Evolutionary conservation across 441 rosid genomes (phyloP).

Genomic region (Populus hybrid): DNA sequence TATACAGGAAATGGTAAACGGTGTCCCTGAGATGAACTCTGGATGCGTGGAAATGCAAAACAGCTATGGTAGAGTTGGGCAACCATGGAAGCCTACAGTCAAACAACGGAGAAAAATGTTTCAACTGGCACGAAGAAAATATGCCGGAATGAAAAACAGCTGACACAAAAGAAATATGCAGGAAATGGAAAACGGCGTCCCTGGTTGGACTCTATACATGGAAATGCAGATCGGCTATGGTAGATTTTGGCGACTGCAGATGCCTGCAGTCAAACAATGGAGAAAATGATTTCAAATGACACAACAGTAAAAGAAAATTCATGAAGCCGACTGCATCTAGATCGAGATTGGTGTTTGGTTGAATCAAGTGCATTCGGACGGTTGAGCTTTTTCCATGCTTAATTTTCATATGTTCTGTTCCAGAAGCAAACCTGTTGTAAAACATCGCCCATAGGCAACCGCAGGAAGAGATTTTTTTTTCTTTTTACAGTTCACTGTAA

Average conservation of each 20-base stretch:
- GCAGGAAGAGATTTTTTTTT: not conserved
- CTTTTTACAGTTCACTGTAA: not conserved
- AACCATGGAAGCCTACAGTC: not conserved
- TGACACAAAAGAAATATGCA: not conserved
- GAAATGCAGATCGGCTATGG: not conserved
- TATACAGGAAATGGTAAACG: slow-evolving; percentile 17
- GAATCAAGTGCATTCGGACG: not conserved
- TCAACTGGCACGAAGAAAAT: not conserved
- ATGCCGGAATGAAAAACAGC: not conserved
- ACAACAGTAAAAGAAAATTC: not conserved
- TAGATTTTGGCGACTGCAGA: not conserved
- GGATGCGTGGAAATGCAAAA: not conserved
- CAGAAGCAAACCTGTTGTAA: slow-evolving; percentile 7
- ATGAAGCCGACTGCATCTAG: not conserved
- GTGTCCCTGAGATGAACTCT: slow-evolving; percentile 24
- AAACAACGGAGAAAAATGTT: not conserved
- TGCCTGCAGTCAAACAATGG: not conserved
- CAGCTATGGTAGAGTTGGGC: slow-evolving; percentile 11
- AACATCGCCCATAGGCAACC: not conserved
- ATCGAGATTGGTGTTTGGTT: not conserved
- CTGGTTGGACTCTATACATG: not conserved
- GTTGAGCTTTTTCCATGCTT: not conserved
- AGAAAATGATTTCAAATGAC: not conserved
- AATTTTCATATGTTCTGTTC: not conserved
- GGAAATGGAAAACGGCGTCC: not conserved